These are phyloP conservation scores for Chlamydomonas applanata DNA, from an alignment of 139 green algal species.

Conservation along the genomic window DNA sequence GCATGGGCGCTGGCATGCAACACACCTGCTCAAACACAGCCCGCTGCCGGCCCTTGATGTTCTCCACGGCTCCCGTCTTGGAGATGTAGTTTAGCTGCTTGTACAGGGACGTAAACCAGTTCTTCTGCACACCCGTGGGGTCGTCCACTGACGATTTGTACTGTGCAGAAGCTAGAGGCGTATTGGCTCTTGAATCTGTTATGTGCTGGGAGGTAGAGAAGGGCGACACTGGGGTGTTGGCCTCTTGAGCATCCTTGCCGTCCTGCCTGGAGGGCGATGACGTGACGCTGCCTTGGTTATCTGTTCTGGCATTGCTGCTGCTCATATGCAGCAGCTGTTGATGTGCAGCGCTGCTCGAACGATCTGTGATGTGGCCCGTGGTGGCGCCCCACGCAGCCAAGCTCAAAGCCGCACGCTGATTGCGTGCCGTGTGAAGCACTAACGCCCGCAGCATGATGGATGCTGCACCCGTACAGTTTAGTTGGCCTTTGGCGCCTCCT, in stretches of 20 bases:
- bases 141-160: slow-evolving; percentile 9
- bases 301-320: background rate
- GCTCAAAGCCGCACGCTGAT: no score
- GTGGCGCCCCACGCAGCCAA: background rate
- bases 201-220: slow-evolving; percentile 1
- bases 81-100: slow-evolving; percentile 38
- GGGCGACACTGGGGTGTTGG: background rate
- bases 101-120: slow-evolving; percentile 36
- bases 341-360: background rate
- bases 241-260: background rate
- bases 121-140: slow-evolving; percentile 13
- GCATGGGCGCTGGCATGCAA: no score
- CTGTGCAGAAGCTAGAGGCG: slow-evolving; percentile 1
- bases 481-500: background rate
- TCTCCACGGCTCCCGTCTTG: slow-evolving; percentile 17
- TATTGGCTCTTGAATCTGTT: background rate
- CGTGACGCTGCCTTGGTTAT: background rate
- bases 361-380: background rate
- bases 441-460: background rate
- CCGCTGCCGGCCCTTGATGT: slow-evolving; percentile 17
- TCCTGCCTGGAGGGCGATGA: background rate
- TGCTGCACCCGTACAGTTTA: background rate
- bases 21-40: slow-evolving; percentile 17
- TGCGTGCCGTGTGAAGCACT: no score
- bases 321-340: background rate